phyloP scores from a whole-genome alignment of 176 grass and related monocot genomes.

The Dactylis glomerata region DNA sequence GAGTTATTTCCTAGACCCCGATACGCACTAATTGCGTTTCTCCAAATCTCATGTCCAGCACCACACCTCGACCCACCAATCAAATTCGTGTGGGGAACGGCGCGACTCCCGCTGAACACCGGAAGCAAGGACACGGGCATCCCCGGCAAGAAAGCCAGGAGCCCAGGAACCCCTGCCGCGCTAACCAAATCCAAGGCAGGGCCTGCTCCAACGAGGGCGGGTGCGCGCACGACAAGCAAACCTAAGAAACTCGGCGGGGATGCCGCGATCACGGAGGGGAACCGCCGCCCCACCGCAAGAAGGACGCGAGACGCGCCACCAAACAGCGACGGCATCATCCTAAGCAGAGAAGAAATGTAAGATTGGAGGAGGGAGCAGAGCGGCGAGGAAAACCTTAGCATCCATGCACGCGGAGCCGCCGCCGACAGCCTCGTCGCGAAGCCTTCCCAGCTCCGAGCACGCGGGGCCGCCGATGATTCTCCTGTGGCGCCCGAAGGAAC shows the following conservation, averaged over 20 bases:
- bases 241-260: too few relatives aligned
- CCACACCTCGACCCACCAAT: slow-evolving; percentile 13
- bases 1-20: background rate
- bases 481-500: background rate
- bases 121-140: background rate
- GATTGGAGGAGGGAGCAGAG: slow-evolving; percentile 22
- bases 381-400: slow-evolving; percentile 11
- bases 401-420: slow-evolving; percentile 6
- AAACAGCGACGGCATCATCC: background rate
- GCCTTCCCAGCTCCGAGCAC: background rate
- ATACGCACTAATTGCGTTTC: slow-evolving; percentile 2
- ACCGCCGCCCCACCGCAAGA: background rate
- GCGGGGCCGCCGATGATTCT: slow-evolving; percentile 1
- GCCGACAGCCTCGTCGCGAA: background rate
- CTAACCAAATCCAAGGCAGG: background rate
- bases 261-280: background rate
- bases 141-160: background rate
- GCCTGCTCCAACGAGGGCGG: background rate
- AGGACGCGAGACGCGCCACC: slow-evolving; percentile 9
- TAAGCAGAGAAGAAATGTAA: slow-evolving; percentile 16
- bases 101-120: background rate
- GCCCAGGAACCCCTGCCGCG: background rate
- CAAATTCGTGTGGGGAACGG: background rate
- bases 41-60: background rate
- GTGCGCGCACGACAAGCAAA: background rate